phyloP scores from a whole-genome alignment of 2,329 filamentous ascomycete genomes.

The Aspergillus sojae region DNA sequence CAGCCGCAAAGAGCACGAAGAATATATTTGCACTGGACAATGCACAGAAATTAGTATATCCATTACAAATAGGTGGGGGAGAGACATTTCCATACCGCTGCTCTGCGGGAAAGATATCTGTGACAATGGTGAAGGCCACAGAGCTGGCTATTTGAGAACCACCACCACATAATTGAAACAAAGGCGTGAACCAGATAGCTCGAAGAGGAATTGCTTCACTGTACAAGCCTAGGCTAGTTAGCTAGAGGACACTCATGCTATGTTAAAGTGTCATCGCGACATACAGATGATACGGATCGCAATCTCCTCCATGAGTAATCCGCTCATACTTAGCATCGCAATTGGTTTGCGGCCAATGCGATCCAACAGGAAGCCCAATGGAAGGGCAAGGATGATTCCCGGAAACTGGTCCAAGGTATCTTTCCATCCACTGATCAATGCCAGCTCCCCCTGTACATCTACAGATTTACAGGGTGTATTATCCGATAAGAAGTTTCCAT shows the following conservation, averaged over 20 bases:
- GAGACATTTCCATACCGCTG: not conserved
- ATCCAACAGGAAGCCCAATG: constrained; percentile 19
- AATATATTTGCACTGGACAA: constrained; percentile 12
- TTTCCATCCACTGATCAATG: constrained; percentile 17
- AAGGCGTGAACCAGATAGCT: constrained; percentile 16
- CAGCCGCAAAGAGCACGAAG: constrained; percentile 10
- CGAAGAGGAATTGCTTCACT: constrained; percentile 11
- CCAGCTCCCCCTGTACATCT: constrained; percentile 18
- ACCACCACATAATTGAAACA: constrained; percentile 19
- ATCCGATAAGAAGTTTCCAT: not conserved
- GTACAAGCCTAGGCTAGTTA: constrained; percentile 10
- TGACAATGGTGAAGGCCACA: constrained; percentile 12
- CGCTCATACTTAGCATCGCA: constrained; percentile 11
- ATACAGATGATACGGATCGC: constrained; percentile 12
- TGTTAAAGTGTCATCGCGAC: not conserved
- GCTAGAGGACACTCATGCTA: not conserved
- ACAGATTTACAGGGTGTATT: constrained; percentile 7
- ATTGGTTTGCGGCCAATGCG: constrained; percentile 14
- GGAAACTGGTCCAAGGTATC: constrained; percentile 14
- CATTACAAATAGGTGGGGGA: not conserved
- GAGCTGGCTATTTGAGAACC: constrained; percentile 13
- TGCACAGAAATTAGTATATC: not conserved
- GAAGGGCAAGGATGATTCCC: constrained; percentile 15
- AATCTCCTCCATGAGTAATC: constrained; percentile 10
- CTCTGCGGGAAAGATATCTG: constrained; percentile 18